phyloP scores from a whole-genome alignment of 2,329 filamentous ascomycete species.

The Calonectria multiphialidica region DNA sequence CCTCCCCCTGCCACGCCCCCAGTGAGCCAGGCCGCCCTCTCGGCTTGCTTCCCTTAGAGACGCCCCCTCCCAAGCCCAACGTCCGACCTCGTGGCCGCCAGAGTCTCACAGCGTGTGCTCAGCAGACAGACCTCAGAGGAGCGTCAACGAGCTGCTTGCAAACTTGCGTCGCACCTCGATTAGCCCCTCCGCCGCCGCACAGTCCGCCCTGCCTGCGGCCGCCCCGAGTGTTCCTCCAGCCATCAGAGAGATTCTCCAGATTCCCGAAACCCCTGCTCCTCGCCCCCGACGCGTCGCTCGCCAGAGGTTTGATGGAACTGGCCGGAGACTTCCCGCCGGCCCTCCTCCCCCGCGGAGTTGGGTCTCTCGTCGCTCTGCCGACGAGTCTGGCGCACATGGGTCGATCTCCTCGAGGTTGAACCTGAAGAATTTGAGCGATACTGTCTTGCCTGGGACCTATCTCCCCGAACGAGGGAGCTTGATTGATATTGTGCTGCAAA shows the following conservation, averaged over 20 bases:
- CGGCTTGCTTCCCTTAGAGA: conserved; percentile 41
- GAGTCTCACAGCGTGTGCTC: conserved; percentile 43
- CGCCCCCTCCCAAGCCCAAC: conserved; percentile 26
- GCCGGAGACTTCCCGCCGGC: conserved; percentile 67
- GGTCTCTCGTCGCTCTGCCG: conserved; percentile 48
- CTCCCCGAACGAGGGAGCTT: conserved; percentile 61
- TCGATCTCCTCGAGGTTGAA: conserved; percentile 37
- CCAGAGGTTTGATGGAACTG: conserved; percentile 57
- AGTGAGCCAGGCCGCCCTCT: conserved; percentile 31
- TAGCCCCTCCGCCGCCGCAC: conserved; percentile 42
- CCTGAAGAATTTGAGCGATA: conserved; percentile 29
- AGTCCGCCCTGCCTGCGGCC: conserved; percentile 45
- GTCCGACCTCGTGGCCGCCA: conserved; percentile 44
- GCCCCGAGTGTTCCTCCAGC: conserved; percentile 69
- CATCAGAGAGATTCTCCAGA: conserved; percentile 69
- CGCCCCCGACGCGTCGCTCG: conserved; percentile 59
- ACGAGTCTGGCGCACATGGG: conserved; percentile 26
- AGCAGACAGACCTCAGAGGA: conserved; percentile 49
- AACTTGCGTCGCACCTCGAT: conserved; percentile 63
- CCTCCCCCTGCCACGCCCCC: conserved; percentile 16
- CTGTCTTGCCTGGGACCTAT: conserved; percentile 58
- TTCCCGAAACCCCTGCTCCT: conserved; percentile 68
- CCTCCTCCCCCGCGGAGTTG: conserved; percentile 72
- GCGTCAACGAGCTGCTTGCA: conserved; percentile 72
- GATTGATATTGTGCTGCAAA: conserved; percentile 63